Percentiles rank a stretch among this genome's conserved stretches.
phyloP scores from a whole-genome alignment of 768 basidiomycete genomes.

The Mycena olivaceomarginata region DNA sequence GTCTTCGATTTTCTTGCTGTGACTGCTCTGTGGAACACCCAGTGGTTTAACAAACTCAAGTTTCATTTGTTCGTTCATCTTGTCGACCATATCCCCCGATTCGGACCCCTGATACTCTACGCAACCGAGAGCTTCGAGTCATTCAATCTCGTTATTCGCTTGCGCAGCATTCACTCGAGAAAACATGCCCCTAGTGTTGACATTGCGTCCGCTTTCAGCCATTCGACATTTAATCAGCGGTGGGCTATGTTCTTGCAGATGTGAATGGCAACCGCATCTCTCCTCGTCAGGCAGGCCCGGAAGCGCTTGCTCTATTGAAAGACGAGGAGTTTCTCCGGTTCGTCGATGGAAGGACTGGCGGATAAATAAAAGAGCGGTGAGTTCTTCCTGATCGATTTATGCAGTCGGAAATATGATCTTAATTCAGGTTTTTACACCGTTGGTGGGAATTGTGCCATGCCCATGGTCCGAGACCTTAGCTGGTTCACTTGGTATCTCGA shows the following conservation, averaged over 20 bases:
- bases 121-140: constrained; percentile 62
- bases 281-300: background rate
- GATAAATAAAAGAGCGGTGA: background rate
- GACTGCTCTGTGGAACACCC: too few relatives aligned
- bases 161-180: constrained; percentile 48
- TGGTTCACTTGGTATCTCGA: background rate
- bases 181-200: constrained; percentile 51
- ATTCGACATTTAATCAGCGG: constrained; percentile 31
- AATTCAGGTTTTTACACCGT: background rate
- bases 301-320: background rate
- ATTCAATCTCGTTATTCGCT: constrained; percentile 50
- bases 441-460: background rate
- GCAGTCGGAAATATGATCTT: background rate
- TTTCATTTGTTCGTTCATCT: too few relatives aligned
- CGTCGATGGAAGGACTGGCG: background rate
- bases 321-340: background rate
- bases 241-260: constrained; percentile 29
- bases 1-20: too few relatives aligned
- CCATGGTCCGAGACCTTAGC: background rate
- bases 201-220: constrained; percentile 41
- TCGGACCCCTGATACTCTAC: constrained; percentile 65
- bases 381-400: background rate
- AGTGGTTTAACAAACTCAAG: too few relatives aligned
- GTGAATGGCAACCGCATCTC: background rate
- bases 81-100: constrained; percentile 43